Base-by-base conservation (phyloP, 2,329 filamentous ascomycete species). In the Fusarium proliferatum region DNA sequence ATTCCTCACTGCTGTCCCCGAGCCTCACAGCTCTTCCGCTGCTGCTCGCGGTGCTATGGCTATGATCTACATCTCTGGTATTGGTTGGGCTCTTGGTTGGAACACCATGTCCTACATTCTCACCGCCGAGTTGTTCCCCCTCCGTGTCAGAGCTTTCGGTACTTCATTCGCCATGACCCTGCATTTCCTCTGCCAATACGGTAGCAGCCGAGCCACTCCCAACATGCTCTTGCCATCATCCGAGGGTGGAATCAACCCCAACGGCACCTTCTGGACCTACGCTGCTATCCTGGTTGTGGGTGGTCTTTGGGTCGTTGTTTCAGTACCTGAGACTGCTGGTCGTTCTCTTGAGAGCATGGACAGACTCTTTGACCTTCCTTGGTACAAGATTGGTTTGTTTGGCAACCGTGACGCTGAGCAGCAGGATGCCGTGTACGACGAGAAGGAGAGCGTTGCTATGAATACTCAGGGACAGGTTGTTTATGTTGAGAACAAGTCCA, bases 21-120 rank as follows among this genome's bases (percentile, higher is more conserved):
- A 67, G 0, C 63, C 64, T 2, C 38, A 34, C 3, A 46, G 63
- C 39, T 36, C 65, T 33, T 52, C 63, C 5, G 9, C 28, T 6
- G 63, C 65, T 4, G 64, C 65, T 9, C 36, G 23, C 21, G 65
- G 63, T 17, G 65, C 65, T 5, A 74, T 74, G 39, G 64, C 59
- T 0, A 64, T 66, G 36, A 69, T 74, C 12, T 74, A 72, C 15
- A 45, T 74, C 10, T 67, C 73, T 11, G 72, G 71, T 5, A 61
- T 74, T 15, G 68, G 72, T 1, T 74, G 68, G 71, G 68, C 72
- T 9, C 64, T 74, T 19, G 72, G 72, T 10, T 56, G 73, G 38
- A 74, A 69, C 33, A 74, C 71, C 0, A 55, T 74, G 43, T 73
- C 68, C 8, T 74, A 74, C 38, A 63, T 74, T 6, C 73, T 74